Percentiles rank a stretch among this genome's conserved stretches.
These are phyloP conservation scores for Rhodotorula sp. DNA, from an alignment of 1,284 basidiomycete species.

Conservation along the genomic window DNA sequence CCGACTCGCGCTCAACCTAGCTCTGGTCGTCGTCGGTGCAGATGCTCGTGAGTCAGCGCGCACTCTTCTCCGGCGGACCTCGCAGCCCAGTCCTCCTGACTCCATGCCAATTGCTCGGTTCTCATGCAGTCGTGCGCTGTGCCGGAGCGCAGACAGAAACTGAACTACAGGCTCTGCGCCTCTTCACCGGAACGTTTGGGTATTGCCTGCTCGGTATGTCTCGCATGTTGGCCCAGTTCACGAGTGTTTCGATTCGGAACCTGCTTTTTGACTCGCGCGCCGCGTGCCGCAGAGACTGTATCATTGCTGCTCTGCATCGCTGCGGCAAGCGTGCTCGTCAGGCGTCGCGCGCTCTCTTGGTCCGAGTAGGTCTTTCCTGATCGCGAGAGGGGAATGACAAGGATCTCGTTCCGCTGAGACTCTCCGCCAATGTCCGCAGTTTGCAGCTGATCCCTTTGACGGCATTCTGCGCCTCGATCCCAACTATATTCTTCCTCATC, in stretches of 20 bases:
- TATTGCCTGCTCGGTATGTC: constrained; percentile 27
- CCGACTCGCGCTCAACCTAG: constrained; percentile 4
- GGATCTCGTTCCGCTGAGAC: not conserved
- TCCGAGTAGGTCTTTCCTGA: not conserved
- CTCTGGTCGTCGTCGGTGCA: constrained; percentile 8
- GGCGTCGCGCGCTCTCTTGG: not conserved
- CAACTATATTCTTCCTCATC: constrained; percentile 27
- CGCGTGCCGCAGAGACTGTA: constrained; percentile 5
- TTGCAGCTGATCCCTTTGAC: constrained; percentile 27
- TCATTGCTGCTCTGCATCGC: constrained; percentile 17
- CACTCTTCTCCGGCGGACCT: not conserved
- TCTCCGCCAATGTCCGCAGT: not conserved
- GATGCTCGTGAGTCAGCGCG: constrained; percentile 21
- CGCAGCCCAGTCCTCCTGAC: not conserved
- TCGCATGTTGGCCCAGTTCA: no score
- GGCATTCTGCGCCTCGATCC: constrained; percentile 28
- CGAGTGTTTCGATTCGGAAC: not conserved
- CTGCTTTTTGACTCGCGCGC: not conserved
- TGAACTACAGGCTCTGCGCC: not conserved
- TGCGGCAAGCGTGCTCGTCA: not conserved
- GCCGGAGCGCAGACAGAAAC: not conserved
- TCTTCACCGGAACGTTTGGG: constrained; percentile 7
- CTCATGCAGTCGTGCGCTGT: constrained; percentile 27
- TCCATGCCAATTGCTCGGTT: not conserved
- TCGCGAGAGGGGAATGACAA: no score